Evolutionary conservation across 2,329 filamentous ascomycete genomes (phyloP).

Genomic region (Sporothrix globosa): DNA sequence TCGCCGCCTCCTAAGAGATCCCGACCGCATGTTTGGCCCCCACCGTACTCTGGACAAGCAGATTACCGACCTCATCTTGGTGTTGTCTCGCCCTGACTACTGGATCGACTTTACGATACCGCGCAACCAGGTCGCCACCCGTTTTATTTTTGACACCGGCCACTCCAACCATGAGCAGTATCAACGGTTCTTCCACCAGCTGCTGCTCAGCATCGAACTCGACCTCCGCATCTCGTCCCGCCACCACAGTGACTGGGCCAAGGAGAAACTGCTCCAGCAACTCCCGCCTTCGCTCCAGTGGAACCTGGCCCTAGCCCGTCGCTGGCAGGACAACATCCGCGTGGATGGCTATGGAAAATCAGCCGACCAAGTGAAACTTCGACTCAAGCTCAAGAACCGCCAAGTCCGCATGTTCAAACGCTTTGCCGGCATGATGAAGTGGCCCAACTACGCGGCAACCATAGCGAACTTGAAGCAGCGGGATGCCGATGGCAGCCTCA

Average conservation of each 20-base stretch:
- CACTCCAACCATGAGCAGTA: conserved; percentile 61
- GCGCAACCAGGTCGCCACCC: conserved; percentile 72
- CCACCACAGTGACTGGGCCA: conserved; percentile 64
- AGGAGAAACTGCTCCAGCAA: conserved; percentile 64
- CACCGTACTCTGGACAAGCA: conserved; percentile 70
- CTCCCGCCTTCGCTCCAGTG: conserved; percentile 72
- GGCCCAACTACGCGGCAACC: conserved; percentile 71
- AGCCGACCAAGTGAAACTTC: conserved; percentile 62
- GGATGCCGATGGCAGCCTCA: conserved; percentile 60
- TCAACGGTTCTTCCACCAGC: conserved; percentile 72
- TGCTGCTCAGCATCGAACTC: conserved; percentile 73
- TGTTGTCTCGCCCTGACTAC: conserved; percentile 63
- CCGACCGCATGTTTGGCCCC: conserved; percentile 62
- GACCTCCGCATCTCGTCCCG: conserved; percentile 69
- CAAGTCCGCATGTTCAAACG: conserved; percentile 70
- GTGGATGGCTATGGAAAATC: conserved; percentile 63
- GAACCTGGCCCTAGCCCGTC: conserved; percentile 71
- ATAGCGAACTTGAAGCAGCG: conserved; percentile 64
- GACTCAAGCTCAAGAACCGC: conserved; percentile 65
- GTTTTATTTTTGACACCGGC: conserved; percentile 68
- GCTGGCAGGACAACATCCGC: conserved; percentile 71
- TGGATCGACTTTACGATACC: conserved; percentile 75
- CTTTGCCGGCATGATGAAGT: conserved; percentile 74
- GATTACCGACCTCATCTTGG: conserved; percentile 71
- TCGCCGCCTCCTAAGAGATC: conserved; percentile 67